Conservation (phyloP, 2,329 filamentous ascomycete species). For the Aureobasidium zeae region DNA sequence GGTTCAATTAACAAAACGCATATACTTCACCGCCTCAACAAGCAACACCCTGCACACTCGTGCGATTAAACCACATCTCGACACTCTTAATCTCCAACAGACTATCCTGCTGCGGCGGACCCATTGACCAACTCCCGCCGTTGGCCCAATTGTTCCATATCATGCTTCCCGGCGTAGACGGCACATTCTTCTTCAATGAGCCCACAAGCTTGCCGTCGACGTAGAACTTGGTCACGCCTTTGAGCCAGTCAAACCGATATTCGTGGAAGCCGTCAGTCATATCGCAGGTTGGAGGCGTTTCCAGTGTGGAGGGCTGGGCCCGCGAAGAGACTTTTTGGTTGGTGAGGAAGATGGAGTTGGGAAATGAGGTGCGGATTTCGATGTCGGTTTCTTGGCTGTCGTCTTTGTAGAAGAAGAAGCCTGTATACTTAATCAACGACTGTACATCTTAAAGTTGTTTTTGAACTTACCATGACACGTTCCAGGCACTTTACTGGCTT, state of each 20-base stretch:
- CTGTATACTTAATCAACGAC: background rate
- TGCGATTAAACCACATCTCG: slow-evolving; percentile 67
- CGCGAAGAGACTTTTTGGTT: slow-evolving; percentile 54
- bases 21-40: no score
- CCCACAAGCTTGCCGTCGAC: slow-evolving; percentile 55
- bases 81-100: slow-evolving; percentile 59
- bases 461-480: slow-evolving; percentile 50
- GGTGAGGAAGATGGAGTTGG: slow-evolving; percentile 36
- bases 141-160: slow-evolving; percentile 52
- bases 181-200: slow-evolving; percentile 37
- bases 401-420: slow-evolving; percentile 77
- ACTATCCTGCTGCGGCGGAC: slow-evolving; percentile 56
- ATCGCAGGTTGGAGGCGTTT: slow-evolving; percentile 50
- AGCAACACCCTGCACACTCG: background rate
- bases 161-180: slow-evolving; percentile 52
- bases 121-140: slow-evolving; percentile 64
- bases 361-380: slow-evolving; percentile 36
- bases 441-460: background rate
- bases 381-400: slow-evolving; percentile 75
- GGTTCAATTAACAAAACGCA: no score
- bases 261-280: slow-evolving; percentile 65
- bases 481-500: slow-evolving; percentile 49
- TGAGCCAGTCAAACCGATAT: slow-evolving; percentile 68
- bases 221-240: slow-evolving; percentile 56
- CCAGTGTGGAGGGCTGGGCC: slow-evolving; percentile 49